Evolutionary conservation across 2,329 filamentous ascomycete genomes (phyloP).

Genomic region (Ophiosphaerella narmari): DNA sequence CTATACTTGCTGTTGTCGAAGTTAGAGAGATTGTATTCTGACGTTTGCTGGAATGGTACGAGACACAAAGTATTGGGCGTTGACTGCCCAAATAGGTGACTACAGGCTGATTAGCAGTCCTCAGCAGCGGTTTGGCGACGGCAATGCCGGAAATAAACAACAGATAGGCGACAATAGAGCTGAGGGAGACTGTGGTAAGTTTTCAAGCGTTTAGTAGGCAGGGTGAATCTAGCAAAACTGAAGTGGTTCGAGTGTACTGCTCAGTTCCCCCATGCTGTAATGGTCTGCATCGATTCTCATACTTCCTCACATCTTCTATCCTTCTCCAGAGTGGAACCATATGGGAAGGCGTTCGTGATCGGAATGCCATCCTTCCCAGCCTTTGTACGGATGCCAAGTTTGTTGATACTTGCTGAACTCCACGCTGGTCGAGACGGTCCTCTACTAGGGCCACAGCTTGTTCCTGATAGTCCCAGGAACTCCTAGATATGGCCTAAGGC

Average conservation of each 20-base stretch:
- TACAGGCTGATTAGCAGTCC: constrained; percentile 28
- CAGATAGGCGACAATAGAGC: constrained; percentile 22
- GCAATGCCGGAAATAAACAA: constrained; percentile 19
- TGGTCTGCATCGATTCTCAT: not conserved
- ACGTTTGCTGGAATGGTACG: not conserved
- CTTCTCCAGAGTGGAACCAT: not conserved
- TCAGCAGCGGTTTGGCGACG: constrained; percentile 24
- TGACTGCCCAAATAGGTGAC: constrained; percentile 40
- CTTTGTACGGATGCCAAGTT: not conserved
- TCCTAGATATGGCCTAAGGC: constrained; percentile 7
- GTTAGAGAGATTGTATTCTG: not conserved
- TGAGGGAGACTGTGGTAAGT: constrained; percentile 28
- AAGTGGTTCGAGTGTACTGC: not conserved
- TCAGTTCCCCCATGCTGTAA: no score
- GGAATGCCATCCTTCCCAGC: constrained; percentile 25
- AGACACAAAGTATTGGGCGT: constrained; percentile 32
- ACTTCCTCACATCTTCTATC: not conserved
- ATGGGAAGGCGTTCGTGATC: not conserved
- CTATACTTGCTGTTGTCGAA: constrained; percentile 23
- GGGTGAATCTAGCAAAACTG: not conserved
- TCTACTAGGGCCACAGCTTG: constrained; percentile 1
- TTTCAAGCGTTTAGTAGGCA: not conserved
- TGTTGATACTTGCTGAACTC: no score
- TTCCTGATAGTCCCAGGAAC: constrained; percentile 1
- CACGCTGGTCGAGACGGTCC: constrained; percentile 8